A percentile compares a stretch with the other conserved stretches of the same genome.
These are phyloP conservation scores for Eimeria acervulina DNA, from an alignment of 169 alveolate genomes.

Conservation along the genomic window DNA sequence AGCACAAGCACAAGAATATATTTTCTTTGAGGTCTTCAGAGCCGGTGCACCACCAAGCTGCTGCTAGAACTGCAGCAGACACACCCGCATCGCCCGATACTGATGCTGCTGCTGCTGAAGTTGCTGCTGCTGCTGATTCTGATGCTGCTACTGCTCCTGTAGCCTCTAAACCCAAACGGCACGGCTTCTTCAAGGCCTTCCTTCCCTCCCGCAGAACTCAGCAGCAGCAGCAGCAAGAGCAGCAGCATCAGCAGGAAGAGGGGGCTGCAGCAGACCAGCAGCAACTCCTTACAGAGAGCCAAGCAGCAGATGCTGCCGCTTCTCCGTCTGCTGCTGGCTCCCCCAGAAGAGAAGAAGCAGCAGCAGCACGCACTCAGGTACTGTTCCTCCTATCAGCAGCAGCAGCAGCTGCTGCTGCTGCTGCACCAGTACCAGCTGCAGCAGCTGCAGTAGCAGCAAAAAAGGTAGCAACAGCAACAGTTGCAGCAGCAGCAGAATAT, in stretches of 20 bases:
- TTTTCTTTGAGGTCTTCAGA: neutral
- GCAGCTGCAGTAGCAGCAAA: neutral
- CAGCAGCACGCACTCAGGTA: too few species aligned
- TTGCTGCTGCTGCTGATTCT: neutral
- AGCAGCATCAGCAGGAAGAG: neutral
- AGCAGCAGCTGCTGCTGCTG: neutral
- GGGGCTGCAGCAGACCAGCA: too few species aligned
- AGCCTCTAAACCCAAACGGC: conserved; percentile 6
- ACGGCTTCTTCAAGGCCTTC: neutral
- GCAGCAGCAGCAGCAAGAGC: neutral
- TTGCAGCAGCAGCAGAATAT: too few species aligned
- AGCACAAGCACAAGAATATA: too few species aligned
- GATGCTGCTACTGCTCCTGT: neutral
- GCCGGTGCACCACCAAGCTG: neutral
- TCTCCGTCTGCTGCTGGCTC: neutral
- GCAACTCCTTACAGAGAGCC: too few species aligned
- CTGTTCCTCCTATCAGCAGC: neutral
- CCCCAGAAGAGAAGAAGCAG: too few species aligned
- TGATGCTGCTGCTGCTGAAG: neutral
- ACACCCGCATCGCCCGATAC: neutral
- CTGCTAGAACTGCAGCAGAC: neutral
- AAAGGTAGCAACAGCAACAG: neutral
- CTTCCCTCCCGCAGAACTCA: neutral
- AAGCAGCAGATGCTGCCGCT: too few species aligned
- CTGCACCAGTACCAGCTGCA: too few species aligned